These are phyloP conservation scores for Lignosus rhinocerotis DNA, from an alignment of 1,284 basidiomycete species.

Conservation along the genomic window DNA sequence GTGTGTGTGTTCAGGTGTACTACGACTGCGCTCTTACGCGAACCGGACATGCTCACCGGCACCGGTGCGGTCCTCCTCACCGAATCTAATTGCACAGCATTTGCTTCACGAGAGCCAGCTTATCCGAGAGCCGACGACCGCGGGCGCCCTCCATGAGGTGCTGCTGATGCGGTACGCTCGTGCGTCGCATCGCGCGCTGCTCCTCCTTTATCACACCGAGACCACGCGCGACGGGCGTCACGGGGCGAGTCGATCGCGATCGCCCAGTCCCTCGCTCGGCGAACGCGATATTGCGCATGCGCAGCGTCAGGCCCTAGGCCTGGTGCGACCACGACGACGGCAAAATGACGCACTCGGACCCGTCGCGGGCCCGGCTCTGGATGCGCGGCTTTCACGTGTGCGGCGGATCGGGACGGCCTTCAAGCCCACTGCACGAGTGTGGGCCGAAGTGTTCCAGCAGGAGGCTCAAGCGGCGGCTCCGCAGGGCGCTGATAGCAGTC, in stretches of 20 bases:
- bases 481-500: background rate
- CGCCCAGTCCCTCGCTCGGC: background rate
- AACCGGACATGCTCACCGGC: background rate
- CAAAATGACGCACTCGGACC: background rate
- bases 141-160: slow-evolving; percentile 44
- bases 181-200: slow-evolving; percentile 20
- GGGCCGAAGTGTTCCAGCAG: slow-evolving; percentile 43
- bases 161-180: slow-evolving; percentile 47
- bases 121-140: slow-evolving; percentile 37
- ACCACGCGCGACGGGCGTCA: background rate
- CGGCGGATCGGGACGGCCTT: slow-evolving; percentile 43
- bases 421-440: slow-evolving; percentile 45
- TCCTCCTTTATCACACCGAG: slow-evolving; percentile 18
- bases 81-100: slow-evolving; percentile 34
- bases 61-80: slow-evolving; percentile 22
- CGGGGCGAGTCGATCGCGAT: background rate
- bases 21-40: background rate
- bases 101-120: slow-evolving; percentile 52
- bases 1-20: background rate
- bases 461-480: slow-evolving; percentile 23
- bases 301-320: background rate
- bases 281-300: slow-evolving; percentile 15
- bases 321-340: background rate
- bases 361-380: background rate
- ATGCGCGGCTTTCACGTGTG: slow-evolving; percentile 36